These are phyloP conservation scores for Metschnikowia picachoensis DNA, from an alignment of 805 yeast species.

Conservation along the genomic window DNA sequence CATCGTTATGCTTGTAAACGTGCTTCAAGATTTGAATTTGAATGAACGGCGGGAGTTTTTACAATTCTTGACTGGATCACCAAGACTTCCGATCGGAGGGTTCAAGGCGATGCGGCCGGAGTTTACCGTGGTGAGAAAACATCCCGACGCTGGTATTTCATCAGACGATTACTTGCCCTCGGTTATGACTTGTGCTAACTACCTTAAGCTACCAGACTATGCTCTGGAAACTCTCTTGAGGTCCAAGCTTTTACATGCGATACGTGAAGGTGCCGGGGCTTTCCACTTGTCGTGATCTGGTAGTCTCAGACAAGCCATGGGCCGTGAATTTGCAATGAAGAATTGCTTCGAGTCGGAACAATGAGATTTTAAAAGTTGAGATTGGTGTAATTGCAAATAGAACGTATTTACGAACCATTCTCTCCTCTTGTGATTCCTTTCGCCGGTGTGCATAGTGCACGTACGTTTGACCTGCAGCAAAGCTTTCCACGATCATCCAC, in stretches of 20 bases:
- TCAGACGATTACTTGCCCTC: conserved; percentile 87
- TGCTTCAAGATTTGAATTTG: conserved; percentile 52
- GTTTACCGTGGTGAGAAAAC: conserved; percentile 82
- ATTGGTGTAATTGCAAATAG: too few relatives aligned
- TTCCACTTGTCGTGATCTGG: conserved; percentile 62
- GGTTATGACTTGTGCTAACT: conserved; percentile 98
- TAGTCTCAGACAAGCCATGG: too few relatives aligned
- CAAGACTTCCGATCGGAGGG: conserved; percentile 91
- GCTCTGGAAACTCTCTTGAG: conserved; percentile 58
- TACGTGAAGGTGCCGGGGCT: conserved; percentile 84
- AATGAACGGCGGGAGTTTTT: conserved; percentile 67
- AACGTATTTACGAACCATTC: too few relatives aligned
- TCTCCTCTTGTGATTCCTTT: too few relatives aligned
- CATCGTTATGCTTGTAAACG: conserved; percentile 55
- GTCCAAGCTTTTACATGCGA: conserved; percentile 60
- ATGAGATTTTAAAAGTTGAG: too few relatives aligned
- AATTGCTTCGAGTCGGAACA: too few relatives aligned
- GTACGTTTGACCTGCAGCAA: conserved; percentile 1
- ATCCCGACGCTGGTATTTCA: conserved; percentile 61
- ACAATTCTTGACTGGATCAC: conserved; percentile 90
- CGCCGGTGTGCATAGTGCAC: conserved; percentile 4
- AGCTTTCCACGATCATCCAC: background rate
- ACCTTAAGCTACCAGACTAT: conserved; percentile 84
- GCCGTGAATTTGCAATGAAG: too few relatives aligned
- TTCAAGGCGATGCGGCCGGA: conserved; percentile 78